These are phyloP conservation scores for Tetragonia tetragonoides DNA, from an alignment of 148 eudicot genomes.

Conservation along the genomic window DNA sequence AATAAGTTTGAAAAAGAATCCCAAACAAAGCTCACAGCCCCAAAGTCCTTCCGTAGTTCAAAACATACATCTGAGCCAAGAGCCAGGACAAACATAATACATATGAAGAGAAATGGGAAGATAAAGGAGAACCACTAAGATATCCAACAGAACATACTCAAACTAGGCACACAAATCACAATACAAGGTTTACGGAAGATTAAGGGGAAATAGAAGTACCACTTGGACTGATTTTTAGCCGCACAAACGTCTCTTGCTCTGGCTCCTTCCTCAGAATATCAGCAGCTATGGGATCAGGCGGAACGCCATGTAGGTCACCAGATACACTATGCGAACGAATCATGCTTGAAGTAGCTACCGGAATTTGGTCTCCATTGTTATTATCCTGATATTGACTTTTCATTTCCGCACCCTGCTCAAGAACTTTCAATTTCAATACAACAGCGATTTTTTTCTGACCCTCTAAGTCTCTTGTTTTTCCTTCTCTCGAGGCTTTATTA, in stretches of 20 bases:
- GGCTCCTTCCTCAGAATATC: slow-evolving; percentile 99
- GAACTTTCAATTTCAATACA: slow-evolving; percentile 2
- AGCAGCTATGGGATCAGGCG: slow-evolving; percentile 95
- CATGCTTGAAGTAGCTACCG: slow-evolving; percentile 68
- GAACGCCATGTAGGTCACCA: slow-evolving; percentile 97
- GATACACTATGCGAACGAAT: slow-evolving; percentile 92
- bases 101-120: not conserved
- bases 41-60: not conserved
- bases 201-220: slow-evolving; percentile 41
- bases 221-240: slow-evolving; percentile 73
- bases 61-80: not conserved
- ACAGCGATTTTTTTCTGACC: not conserved
- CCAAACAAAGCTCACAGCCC: not conserved
- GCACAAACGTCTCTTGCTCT: slow-evolving; percentile 97
- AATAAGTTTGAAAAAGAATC: not conserved
- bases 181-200: slow-evolving; percentile 3
- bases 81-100: not conserved
- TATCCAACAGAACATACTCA: not conserved
- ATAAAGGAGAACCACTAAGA: not conserved
- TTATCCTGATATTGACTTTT: slow-evolving; percentile 49
- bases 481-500: not conserved
- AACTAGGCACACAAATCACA: not conserved
- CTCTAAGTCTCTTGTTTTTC: not conserved
- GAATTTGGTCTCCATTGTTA: slow-evolving; percentile 60
- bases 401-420: slow-evolving; percentile 37